Conservation (phyloP, 495 filamentous ascomycete species). For the Podospora tetraspora region DNA sequence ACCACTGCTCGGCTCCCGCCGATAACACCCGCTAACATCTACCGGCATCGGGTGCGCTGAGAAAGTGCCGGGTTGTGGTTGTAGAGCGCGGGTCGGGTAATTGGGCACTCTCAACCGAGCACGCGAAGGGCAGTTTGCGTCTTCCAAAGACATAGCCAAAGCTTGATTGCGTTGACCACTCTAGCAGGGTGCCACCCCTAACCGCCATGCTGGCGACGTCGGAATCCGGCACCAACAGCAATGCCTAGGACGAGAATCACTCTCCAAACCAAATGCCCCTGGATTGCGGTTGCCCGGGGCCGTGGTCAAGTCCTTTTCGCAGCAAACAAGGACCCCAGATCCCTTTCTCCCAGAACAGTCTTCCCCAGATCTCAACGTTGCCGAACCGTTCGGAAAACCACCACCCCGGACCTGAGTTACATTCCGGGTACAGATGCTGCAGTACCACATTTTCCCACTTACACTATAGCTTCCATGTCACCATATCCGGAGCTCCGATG, state of each 20-base stretch:
- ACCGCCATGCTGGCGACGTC: not conserved
- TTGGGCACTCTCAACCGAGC: not conserved
- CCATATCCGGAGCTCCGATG: not conserved
- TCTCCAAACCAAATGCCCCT: not conserved
- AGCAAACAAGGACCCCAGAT: not conserved
- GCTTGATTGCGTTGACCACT: not conserved
- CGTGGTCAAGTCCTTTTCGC: not conserved
- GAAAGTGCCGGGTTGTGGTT: not conserved
- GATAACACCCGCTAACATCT: not conserved
- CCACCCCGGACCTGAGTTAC: not conserved
- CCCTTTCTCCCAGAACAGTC: not conserved
- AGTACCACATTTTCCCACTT: not conserved
- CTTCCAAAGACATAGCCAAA: not conserved
- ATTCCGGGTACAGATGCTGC: not conserved
- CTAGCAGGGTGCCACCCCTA: not conserved
- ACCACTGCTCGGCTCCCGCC: not conserved
- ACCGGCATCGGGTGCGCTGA: not conserved
- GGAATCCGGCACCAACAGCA: not conserved
- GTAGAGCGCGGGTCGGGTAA: not conserved
- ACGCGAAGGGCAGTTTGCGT: not conserved
- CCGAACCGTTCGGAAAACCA: not conserved
- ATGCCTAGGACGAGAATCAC: not conserved
- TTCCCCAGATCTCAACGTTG: not conserved
- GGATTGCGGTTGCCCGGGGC: not conserved
- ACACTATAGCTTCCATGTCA: not conserved